Evolutionary conservation across 768 basidiomycete species (phyloP), one percentile per base, ranked within the genome.

Genomic region (Podaxis sp.): DNA sequence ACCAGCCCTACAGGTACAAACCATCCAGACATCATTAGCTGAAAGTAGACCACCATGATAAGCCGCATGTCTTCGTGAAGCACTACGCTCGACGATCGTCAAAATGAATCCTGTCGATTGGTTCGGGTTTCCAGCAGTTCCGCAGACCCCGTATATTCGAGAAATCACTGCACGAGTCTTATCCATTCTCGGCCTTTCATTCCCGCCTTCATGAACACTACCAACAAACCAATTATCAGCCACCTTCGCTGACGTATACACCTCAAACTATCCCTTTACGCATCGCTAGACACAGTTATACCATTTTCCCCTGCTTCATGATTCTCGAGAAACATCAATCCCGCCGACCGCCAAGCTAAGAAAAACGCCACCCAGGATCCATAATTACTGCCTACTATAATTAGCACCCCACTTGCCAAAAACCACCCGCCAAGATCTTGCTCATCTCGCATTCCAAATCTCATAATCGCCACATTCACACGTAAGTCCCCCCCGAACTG

Each of bases 311-410:
- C 17, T 19, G 19, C 44, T 7, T 46, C 17, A 24, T 51, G 7
- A 28, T 12, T 22, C 1, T 12, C 49, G 24, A 28, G 49, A 51
- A 24, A 26, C 24, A 46, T 12, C 22, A 17, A 8, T 24, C 19
- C 13, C 4, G 33, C 36, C 48, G 1, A 39, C 12, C 8, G 11
- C 36, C 49, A 19, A 33, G 28, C 48, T 51, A 59, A 59, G 30
- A 51, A 46, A 57, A 48, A 22, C 39, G 17, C 57, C 28, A 51
- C 33, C 38, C 24, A 52, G 51, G 24, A 11, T 51, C 49, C 48
- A 39, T 40, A 52, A 52, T 52, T 60, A 52, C 59, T 28, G 33
- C 38, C 5, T 60, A 42, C 59, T 60, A 60, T 60, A 60, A 52
- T 60, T 60, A 60, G 59, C 48, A 52, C 49, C 24, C 19, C 7